phyloP scores from a whole-genome alignment of 495 filamentous ascomycete genomes.

The Articulospora tetracladia region DNA sequence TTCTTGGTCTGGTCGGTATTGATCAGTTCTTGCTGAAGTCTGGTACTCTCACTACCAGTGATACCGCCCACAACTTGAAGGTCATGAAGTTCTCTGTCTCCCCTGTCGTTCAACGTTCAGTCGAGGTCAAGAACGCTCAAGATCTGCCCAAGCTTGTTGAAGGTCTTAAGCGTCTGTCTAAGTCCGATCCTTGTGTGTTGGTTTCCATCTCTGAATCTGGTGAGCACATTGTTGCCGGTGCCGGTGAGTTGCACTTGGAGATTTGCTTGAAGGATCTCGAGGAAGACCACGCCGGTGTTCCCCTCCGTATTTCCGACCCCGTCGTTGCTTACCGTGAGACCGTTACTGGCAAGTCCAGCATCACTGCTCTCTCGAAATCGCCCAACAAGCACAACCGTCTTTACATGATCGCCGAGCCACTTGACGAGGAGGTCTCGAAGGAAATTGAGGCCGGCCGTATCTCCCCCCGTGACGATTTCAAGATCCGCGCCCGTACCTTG shows the following conservation, averaged over 20 bases:
- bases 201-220: conserved; percentile 84
- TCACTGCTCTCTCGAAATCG: conserved; percentile 97
- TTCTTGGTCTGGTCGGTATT: conserved; percentile 97
- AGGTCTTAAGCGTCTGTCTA: conserved; percentile 99
- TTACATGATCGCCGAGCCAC: conserved; percentile 85
- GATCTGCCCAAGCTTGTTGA: conserved; percentile 99
- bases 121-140: conserved; percentile 99
- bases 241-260: conserved; percentile 98
- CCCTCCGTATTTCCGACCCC: conserved; percentile 92
- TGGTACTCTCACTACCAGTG: conserved; percentile 94
- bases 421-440: conserved; percentile 84
- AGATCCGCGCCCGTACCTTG: conserved; percentile 92
- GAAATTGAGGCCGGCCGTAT: conserved; percentile 94
- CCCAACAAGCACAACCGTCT: conserved; percentile 99
- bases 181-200: conserved; percentile 98
- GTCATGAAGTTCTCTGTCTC: conserved; percentile 99
- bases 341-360: conserved; percentile 74
- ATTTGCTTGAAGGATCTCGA: conserved; percentile 99
- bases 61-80: conserved; percentile 99
- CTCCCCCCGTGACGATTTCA: conserved; percentile 96
- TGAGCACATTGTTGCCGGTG: conserved; percentile 98
- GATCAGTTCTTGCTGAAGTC: conserved; percentile 99
- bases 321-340: conserved; percentile 98
- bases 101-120: conserved; percentile 96
- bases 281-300: conserved; percentile 98